These are phyloP conservation scores for Alternaria ethzedia DNA, from an alignment of 2,329 filamentous ascomycete species.

Conservation along the genomic window DNA sequence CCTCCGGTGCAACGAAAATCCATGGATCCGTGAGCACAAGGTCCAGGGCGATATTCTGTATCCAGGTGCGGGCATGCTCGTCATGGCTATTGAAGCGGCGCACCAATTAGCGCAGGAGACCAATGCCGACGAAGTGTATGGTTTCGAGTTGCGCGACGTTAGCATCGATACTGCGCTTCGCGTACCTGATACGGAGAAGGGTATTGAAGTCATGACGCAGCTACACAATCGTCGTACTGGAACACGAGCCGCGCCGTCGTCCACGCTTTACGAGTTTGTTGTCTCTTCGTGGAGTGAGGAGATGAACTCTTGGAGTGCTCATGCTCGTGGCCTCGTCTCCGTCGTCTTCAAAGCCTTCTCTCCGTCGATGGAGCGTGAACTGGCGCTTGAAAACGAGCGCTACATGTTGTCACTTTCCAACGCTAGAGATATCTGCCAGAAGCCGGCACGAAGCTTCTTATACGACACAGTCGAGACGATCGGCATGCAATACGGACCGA, in stretches of 20 bases:
- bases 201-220: conserved; percentile 12
- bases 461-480: conserved; percentile 10
- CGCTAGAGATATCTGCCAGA: not conserved
- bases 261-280: conserved; percentile 9
- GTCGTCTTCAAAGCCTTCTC: conserved; percentile 3
- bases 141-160: conserved; percentile 6
- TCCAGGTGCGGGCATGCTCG: conserved; percentile 53
- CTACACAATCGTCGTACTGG: conserved; percentile 10
- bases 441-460: conserved; percentile 8
- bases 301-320: conserved; percentile 3
- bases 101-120: conserved; percentile 1
- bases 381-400: not conserved
- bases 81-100: conserved; percentile 43
- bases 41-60: conserved; percentile 46
- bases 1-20: conserved; percentile 8
- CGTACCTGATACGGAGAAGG: conserved; percentile 8
- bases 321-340: conserved; percentile 6
- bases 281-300: conserved; percentile 10
- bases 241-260: conserved; percentile 6
- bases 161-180: conserved; percentile 6
- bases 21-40: conserved; percentile 22
- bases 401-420: conserved; percentile 2
- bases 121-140: not conserved
- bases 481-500: conserved; percentile 13
- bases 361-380: conserved; percentile 1